Percentiles rank a stretch among this genome's conserved stretches.
These are phyloP conservation scores for Onygenales sp. DNA, from an alignment of 2,329 filamentous ascomycete genomes.

Conservation along the genomic window DNA sequence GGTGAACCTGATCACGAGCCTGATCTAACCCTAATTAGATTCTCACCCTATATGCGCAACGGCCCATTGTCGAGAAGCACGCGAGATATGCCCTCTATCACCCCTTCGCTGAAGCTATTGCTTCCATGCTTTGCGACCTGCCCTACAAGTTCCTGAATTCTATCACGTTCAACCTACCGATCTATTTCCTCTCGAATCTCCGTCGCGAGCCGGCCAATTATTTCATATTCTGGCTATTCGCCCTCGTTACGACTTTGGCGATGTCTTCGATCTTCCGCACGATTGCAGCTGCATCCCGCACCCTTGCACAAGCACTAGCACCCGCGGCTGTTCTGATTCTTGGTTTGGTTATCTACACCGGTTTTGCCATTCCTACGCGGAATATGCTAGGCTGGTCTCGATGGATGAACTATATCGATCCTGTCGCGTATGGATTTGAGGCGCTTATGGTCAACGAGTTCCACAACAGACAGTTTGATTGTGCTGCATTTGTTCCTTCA, in stretches of 20 bases:
- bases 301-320: conserved; percentile 60
- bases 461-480: conserved; percentile 49
- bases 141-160: conserved; percentile 72
- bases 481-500: conserved; percentile 34
- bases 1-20: conserved; percentile 9
- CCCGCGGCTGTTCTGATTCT: conserved; percentile 43
- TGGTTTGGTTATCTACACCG: conserved; percentile 40
- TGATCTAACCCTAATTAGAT: conserved; percentile 43
- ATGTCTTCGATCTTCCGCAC: conserved; percentile 84
- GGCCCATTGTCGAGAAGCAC: conserved; percentile 88
- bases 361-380: conserved; percentile 33
- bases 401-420: conserved; percentile 76
- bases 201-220: conserved; percentile 63
- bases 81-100: conserved; percentile 79
- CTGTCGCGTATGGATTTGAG: conserved; percentile 72
- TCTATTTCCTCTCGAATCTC: conserved; percentile 85
- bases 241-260: conserved; percentile 59
- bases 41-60: conserved; percentile 75
- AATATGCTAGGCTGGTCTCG: conserved; percentile 75
- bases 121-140: conserved; percentile 77
- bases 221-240: conserved; percentile 77
- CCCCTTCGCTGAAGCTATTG: conserved; percentile 73
- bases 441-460: conserved; percentile 79
- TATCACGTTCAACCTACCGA: conserved; percentile 63
- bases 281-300: conserved; percentile 66